Evolutionary conservation across 1,284 basidiomycete genomes (phyloP).

Genomic region (Cutaneotrichosporon sp.): DNA sequence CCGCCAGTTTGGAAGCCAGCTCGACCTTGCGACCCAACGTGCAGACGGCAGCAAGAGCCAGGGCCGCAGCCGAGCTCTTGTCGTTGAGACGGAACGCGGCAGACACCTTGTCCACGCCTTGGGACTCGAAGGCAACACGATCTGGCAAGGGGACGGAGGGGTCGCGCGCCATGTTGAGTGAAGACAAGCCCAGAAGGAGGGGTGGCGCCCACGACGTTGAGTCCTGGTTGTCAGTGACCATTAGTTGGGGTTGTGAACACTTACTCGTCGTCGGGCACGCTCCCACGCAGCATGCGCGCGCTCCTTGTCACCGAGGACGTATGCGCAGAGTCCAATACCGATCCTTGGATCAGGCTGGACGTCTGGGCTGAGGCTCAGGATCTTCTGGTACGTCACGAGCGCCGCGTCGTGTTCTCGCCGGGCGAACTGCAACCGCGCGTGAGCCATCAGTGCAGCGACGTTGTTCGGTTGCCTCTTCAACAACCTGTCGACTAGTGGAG

Average conservation of each 20-base stretch:
- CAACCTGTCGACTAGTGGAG: slow-evolving; percentile 77
- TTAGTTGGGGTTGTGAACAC: slow-evolving; percentile 41
- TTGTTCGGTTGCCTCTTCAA: slow-evolving; percentile 75
- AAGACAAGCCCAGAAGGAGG: slow-evolving; percentile 76
- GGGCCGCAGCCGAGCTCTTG: slow-evolving; percentile 40
- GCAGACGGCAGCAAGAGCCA: slow-evolving; percentile 39
- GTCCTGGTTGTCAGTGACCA: slow-evolving; percentile 58
- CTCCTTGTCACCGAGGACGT: slow-evolving; percentile 74
- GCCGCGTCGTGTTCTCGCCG: slow-evolving; percentile 73
- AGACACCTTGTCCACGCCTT: slow-evolving; percentile 41
- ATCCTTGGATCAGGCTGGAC: slow-evolving; percentile 86
- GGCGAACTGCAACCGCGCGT: slow-evolving; percentile 81
- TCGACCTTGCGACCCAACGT: slow-evolving; percentile 38
- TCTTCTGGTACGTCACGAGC: slow-evolving; percentile 77
- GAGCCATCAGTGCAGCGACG: slow-evolving; percentile 53
- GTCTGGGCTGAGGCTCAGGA: slow-evolving; percentile 70
- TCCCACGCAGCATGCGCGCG: slow-evolving; percentile 85
- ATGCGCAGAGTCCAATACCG: slow-evolving; percentile 87
- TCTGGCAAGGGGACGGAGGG: slow-evolving; percentile 55
- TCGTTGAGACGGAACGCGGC: slow-evolving; percentile 46
- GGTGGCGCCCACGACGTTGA: slow-evolving; percentile 71
- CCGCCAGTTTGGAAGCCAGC: slow-evolving; percentile 83
- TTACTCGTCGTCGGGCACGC: slow-evolving; percentile 73
- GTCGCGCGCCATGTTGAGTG: slow-evolving; percentile 75
- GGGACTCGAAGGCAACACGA: slow-evolving; percentile 36